Evolutionary conservation across 305 asterid species (phyloP).

Genomic region (Rubia peregrina): DNA sequence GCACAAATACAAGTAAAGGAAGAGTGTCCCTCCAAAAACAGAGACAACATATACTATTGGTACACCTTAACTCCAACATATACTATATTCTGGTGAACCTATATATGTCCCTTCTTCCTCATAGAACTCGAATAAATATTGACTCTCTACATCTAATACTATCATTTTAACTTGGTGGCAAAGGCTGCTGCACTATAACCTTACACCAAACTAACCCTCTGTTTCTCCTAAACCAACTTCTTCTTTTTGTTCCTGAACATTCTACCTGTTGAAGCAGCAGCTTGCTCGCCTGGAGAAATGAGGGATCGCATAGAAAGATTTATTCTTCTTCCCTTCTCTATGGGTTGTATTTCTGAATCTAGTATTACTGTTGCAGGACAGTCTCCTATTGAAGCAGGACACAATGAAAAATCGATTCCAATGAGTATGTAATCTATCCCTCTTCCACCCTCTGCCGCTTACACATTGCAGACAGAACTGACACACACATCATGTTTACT

Average conservation of each 20-base stretch:
- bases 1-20: neutral
- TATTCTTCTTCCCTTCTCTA: slow-evolving; percentile 63
- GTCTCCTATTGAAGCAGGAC: slow-evolving; percentile 36
- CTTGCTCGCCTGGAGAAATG: slow-evolving; percentile 26
- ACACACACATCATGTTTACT: neutral
- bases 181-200: slow-evolving; percentile 32
- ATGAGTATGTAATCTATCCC: slow-evolving; percentile 28
- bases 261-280: neutral
- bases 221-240: slow-evolving; percentile 17
- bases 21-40: neutral
- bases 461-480: neutral
- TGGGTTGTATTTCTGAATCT: slow-evolving; percentile 66
- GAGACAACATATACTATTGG: neutral
- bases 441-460: neutral
- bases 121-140: slow-evolving; percentile 24
- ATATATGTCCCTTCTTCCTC: slow-evolving; percentile 12
- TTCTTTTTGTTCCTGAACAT: slow-evolving; percentile 10
- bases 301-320: slow-evolving; percentile 63
- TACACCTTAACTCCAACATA: slow-evolving; percentile 1
- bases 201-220: slow-evolving; percentile 19
- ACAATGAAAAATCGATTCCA: slow-evolving; percentile 31
- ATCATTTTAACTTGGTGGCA: slow-evolving; percentile 36
- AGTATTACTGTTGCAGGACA: slow-evolving; percentile 58
- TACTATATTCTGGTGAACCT: neutral
- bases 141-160: slow-evolving; percentile 21